A percentile compares a stretch with the other conserved stretches of the same genome.
Evolutionary conservation across 805 yeast species (phyloP).

Genomic region (Hanseniaspora pseudoguilliermondii): DNA sequence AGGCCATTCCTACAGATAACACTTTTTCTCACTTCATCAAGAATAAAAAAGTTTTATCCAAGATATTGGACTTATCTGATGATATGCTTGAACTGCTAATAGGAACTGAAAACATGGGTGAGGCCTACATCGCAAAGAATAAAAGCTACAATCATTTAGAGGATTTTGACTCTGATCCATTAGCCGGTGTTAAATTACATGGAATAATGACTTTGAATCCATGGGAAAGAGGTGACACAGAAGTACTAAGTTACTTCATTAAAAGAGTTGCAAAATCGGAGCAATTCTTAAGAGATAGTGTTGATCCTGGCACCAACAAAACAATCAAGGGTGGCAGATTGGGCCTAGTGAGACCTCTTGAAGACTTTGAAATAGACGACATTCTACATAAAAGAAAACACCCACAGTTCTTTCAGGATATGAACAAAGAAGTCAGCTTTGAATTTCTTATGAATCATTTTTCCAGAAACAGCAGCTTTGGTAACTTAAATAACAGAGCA

Average conservation of each 20-base stretch:
- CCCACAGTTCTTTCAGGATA: neutral
- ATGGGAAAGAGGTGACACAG: slow-evolving; percentile 19
- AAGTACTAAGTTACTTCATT: slow-evolving; percentile 9
- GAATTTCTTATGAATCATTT: neutral
- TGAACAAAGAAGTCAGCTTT: neutral
- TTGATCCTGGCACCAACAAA: neutral
- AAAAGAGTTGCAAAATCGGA: slow-evolving; percentile 11
- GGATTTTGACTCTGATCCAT: slow-evolving; percentile 21
- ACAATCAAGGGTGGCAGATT: slow-evolving; percentile 6
- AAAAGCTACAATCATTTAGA: slow-evolving; percentile 20
- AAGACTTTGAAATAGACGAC: slow-evolving; percentile 4
- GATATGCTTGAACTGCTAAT: slow-evolving; percentile 44
- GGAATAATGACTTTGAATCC: slow-evolving; percentile 19
- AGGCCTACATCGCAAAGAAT: slow-evolving; percentile 21
- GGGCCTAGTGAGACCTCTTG: slow-evolving; percentile 2
- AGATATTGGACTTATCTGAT: slow-evolving; percentile 60
- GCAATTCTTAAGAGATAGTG: slow-evolving; percentile 4
- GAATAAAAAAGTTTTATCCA: slow-evolving; percentile 42
- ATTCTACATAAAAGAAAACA: neutral
- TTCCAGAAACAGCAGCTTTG: neutral
- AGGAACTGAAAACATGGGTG: slow-evolving; percentile 26
- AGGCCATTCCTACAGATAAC: slow-evolving; percentile 49
- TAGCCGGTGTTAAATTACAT: slow-evolving; percentile 12
- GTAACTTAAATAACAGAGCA: neutral
- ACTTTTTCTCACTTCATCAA: slow-evolving; percentile 54